phyloP scores from a whole-genome alignment of 2,329 filamentous ascomycete species.

The Colletotrichum eremochloae region DNA sequence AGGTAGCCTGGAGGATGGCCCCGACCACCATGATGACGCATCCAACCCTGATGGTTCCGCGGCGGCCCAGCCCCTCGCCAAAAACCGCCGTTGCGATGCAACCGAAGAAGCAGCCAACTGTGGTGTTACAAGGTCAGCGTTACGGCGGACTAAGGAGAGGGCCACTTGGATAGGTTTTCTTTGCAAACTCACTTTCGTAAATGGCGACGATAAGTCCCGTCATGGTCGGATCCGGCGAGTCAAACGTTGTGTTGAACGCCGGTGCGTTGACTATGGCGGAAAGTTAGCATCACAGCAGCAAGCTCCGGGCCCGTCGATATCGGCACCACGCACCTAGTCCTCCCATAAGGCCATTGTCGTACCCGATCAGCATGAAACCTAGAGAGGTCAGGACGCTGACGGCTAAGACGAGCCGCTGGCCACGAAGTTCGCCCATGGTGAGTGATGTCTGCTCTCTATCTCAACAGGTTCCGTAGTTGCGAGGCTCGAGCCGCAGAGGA shows the following conservation, averaged over 20 bases:
- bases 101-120: conserved; percentile 50
- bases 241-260: conserved; percentile 57
- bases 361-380: conserved; percentile 63
- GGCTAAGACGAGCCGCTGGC: conserved; percentile 55
- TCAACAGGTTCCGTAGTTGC: neutral
- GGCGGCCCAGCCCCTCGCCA: conserved; percentile 59
- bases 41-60: conserved; percentile 56
- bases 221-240: conserved; percentile 55
- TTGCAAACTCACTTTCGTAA: conserved; percentile 51
- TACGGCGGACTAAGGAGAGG: neutral
- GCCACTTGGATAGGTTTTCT: neutral
- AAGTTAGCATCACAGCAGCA: conserved; percentile 33
- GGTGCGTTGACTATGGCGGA: conserved; percentile 52
- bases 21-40: conserved; percentile 59
- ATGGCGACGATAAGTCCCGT: conserved; percentile 62
- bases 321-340: conserved; percentile 47
- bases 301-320: neutral
- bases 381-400: conserved; percentile 60
- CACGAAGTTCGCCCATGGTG: conserved; percentile 42
- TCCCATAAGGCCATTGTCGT: conserved; percentile 61
- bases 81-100: conserved; percentile 50
- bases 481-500: neutral
- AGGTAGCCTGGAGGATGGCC: conserved; percentile 58
- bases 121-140: neutral
- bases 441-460: neutral